These are phyloP conservation scores for Ajuga chamaepitys DNA, from an alignment of 257 asterid species.

Conservation along the genomic window DNA sequence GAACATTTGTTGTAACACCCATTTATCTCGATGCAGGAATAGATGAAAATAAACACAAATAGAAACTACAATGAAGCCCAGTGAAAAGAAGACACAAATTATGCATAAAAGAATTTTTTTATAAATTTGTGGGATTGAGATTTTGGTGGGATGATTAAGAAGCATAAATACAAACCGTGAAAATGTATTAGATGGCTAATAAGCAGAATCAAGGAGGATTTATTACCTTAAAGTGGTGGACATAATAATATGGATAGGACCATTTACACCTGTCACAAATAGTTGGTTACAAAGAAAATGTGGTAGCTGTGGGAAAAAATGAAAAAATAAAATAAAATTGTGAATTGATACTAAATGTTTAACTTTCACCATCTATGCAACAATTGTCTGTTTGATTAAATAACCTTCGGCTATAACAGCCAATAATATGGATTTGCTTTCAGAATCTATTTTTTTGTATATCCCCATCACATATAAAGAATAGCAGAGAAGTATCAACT, in stretches of 20 bases:
- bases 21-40: neutral
- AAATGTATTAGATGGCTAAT: neutral
- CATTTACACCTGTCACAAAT: conserved; percentile 36
- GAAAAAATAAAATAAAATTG: too few relatives aligned
- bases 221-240: conserved; percentile 28
- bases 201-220: neutral
- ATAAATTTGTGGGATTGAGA: neutral
- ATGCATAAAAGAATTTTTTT: neutral
- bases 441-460: neutral
- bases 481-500: neutral
- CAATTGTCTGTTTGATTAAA: neutral
- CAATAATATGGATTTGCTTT: neutral
- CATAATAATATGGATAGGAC: conserved; percentile 36
- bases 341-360: neutral
- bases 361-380: neutral
- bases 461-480: neutral
- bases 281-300: conserved; percentile 5
- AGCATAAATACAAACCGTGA: neutral
- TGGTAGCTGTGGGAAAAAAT: neutral
- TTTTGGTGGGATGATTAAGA: neutral
- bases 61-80: neutral
- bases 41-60: neutral
- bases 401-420: neutral
- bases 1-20: neutral
- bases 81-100: neutral